Evolutionary conservation across 1,284 basidiomycete genomes (phyloP).

Genomic region (Cutaneotrichosporon arboriforme): DNA sequence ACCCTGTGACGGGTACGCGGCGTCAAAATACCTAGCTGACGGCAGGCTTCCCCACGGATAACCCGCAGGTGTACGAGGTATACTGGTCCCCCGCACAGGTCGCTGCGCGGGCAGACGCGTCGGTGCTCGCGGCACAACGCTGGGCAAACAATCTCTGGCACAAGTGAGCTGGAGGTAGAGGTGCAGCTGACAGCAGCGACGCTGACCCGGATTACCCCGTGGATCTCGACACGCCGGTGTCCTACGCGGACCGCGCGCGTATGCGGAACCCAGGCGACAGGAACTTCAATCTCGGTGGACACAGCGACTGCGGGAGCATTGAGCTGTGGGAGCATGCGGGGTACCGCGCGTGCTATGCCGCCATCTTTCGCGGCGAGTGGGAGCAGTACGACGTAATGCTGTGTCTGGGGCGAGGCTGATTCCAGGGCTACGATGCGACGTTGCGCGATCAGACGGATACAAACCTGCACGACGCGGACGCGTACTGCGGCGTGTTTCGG

Average conservation of each 20-base stretch:
- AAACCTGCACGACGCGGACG: conserved; percentile 39
- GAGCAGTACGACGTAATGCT: conserved; percentile 44
- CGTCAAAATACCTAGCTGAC: conserved; percentile 46
- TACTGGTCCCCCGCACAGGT: conserved; percentile 61
- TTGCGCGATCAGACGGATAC: conserved; percentile 28
- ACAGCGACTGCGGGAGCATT: conserved; percentile 67
- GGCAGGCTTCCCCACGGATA: conserved; percentile 59
- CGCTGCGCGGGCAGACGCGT: conserved; percentile 65
- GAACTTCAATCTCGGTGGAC: conserved; percentile 64
- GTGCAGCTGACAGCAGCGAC: not conserved
- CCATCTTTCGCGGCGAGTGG: conserved; percentile 60
- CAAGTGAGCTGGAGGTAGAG: conserved; percentile 16
- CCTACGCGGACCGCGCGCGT: conserved; percentile 68
- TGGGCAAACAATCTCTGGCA: conserved; percentile 61
- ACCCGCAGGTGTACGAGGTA: conserved; percentile 66
- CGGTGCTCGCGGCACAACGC: conserved; percentile 55
- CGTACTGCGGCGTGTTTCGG: conserved; percentile 61
- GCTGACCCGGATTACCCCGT: conserved; percentile 43
- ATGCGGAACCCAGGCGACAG: conserved; percentile 67
- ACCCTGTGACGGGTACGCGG: conserved; percentile 49
- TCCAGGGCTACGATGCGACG: conserved; percentile 6
- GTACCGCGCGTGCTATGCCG: conserved; percentile 56
- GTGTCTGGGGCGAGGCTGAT: conserved; percentile 14
- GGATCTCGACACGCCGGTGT: conserved; percentile 58
- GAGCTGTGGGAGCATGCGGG: conserved; percentile 67